Percentiles rank a stretch among this genome's conserved stretches.
phyloP scores from a whole-genome alignment of 2,329 filamentous ascomycete species.

The Trichoderma koningiopsis region DNA sequence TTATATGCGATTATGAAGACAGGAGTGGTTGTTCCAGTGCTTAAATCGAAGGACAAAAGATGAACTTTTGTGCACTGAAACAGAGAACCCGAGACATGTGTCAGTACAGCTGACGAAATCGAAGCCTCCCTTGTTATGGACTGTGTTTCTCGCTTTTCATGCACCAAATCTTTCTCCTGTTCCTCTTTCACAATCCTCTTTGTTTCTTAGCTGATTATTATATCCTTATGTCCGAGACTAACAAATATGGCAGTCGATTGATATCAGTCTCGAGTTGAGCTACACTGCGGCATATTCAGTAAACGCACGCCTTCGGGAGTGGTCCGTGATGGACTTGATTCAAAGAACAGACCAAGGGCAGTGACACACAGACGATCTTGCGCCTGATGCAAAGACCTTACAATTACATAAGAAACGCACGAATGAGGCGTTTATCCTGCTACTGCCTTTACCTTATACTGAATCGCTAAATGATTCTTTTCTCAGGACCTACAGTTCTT shows the following conservation, averaged over 20 bases:
- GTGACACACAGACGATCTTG: neutral
- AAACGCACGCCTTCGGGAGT: neutral
- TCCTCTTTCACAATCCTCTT: neutral
- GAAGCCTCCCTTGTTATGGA: neutral
- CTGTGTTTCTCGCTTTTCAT: neutral
- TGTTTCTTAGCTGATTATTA: neutral
- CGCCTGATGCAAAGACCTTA: neutral
- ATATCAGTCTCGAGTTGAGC: neutral
- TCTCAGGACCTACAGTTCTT: neutral
- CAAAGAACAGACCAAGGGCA: neutral
- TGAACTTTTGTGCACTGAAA: neutral
- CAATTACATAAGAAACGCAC: neutral
- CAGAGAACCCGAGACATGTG: neutral
- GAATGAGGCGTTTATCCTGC: neutral
- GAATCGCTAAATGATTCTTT: neutral
- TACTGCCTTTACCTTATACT: neutral
- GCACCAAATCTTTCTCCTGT: neutral
- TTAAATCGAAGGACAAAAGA: neutral
- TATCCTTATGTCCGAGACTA: neutral
- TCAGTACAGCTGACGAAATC: neutral
- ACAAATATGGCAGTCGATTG: neutral
- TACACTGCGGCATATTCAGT: neutral
- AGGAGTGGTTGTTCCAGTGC: neutral
- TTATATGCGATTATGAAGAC: neutral
- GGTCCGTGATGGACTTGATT: neutral